Evolutionary conservation across 768 basidiomycete species (phyloP), one percentile per base, ranked within the genome.

Genomic region (Hydnomerulius pinastri): DNA sequence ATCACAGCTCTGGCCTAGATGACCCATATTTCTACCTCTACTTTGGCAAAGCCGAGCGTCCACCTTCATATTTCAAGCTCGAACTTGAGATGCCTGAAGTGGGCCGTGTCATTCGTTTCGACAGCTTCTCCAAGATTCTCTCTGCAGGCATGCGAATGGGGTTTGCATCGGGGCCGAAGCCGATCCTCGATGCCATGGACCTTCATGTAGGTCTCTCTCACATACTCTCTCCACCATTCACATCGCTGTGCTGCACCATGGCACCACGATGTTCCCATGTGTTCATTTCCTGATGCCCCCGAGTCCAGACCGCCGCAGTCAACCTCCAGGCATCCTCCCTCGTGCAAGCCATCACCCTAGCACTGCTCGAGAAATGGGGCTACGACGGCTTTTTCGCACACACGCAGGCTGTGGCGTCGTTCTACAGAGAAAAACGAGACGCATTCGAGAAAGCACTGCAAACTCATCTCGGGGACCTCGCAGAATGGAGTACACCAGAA

Each of bases 101-200:
- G 20, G 94, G 94, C 3, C 81, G 86, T 11, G 92, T 96, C 32
- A 59, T 96, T 17, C 82, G 94, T 33, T 92, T 96, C 65, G 94
- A 97, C 64, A 92, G 89, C 62, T 76, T 96, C 46, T 92, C 88
- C 47, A 97, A 97, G 72, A 74, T 95, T 36, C 75, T 86, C 18
- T 85, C 84, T 15, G 78, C 85, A 18, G 89, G 90, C 11, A 81
- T 92, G 62, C 83, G 90, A 17, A 76, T 94, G 52, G 93, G 92
- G 7, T 93, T 89, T 62, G 83, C 81, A 3, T 83, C 86, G 7
- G 92, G 89, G 7, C 92, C 94, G 15, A 76, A 76, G 40, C 67
- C 74, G 9, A 71, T 97, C 29, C 63, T 91, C 15, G 72, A 81
- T 42, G 81, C 81, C 1, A 87, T 95, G 43, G 85, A 93, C 65